A percentile compares a stretch with the other conserved stretches of the same genome.
phyloP scores from a whole-genome alignment of 2,329 filamentous ascomycete species.

The Fusarium sp. region DNA sequence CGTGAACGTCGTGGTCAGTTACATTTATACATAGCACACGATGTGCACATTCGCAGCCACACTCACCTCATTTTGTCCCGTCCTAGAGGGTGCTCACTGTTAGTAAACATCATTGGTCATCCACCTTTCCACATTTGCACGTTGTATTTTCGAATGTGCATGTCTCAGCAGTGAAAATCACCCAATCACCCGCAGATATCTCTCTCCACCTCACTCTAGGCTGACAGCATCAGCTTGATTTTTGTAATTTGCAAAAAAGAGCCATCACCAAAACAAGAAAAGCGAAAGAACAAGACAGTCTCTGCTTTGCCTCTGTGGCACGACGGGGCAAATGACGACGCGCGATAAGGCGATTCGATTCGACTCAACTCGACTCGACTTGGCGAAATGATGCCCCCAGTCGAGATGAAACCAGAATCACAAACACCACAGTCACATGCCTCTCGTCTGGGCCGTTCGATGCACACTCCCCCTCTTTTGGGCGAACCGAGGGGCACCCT shows the following conservation, averaged over 20 bases:
- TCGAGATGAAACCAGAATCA: conserved; percentile 25
- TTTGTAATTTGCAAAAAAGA: conserved; percentile 31
- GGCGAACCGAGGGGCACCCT: conserved; percentile 22
- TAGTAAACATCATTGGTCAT: conserved; percentile 37
- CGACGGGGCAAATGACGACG: conserved; percentile 2
- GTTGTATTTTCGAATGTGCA: not conserved
- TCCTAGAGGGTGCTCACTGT: conserved; percentile 10
- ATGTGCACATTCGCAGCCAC: conserved; percentile 13
- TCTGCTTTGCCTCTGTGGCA: conserved; percentile 7
- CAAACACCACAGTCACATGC: conserved; percentile 39
- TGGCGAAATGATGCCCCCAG: not conserved
- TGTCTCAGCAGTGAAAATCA: conserved; percentile 11
- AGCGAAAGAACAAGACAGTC: conserved; percentile 4
- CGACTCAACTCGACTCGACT: not conserved
- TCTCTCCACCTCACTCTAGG: conserved; percentile 13
- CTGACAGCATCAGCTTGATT: not conserved
- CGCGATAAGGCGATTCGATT: not conserved
- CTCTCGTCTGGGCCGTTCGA: conserved; percentile 26
- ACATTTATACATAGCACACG: not conserved
- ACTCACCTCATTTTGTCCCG: conserved; percentile 20
- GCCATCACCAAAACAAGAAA: not conserved
- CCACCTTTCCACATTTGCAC: not conserved
- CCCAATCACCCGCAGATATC: conserved; percentile 2
- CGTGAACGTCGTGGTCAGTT: conserved; percentile 1
- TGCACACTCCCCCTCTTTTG: conserved; percentile 36